Conservation (phyloP, 1,284 basidiomycete species). For the Irpex rosettiformis region DNA sequence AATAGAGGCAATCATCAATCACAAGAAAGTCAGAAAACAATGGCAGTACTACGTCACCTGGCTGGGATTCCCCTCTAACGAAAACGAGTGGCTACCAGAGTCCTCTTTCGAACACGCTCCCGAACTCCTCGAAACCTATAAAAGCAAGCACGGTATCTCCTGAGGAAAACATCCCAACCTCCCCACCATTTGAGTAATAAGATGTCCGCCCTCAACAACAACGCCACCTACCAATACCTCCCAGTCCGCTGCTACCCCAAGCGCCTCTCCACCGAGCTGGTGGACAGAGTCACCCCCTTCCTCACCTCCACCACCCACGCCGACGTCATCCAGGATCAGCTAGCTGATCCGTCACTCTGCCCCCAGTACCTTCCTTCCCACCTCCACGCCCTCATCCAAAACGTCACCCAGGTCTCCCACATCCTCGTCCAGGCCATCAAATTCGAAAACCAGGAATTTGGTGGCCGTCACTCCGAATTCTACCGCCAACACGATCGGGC, state of each 20-base stretch:
- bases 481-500: no score
- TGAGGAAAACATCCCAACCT: not conserved
- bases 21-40: not conserved
- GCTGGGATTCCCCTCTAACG: not conserved
- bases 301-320: not conserved
- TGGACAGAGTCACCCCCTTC: not conserved
- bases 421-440: not conserved
- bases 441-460: not conserved
- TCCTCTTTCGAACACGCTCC: not conserved
- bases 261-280: not conserved
- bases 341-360: not conserved
- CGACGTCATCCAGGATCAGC: not conserved
- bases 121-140: not conserved
- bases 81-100: not conserved
- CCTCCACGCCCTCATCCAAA: not conserved
- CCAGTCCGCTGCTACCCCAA: not conserved
- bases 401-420: not conserved
- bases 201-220: not conserved
- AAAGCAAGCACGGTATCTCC: not conserved
- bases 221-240: not conserved
- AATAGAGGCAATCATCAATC: conserved; percentile 3
- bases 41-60: not conserved
- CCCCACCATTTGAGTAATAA: not conserved
- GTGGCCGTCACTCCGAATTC: not conserved
- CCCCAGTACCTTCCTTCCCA: not conserved